Evolutionary conservation across 2,329 filamentous ascomycete genomes (phyloP).

Genomic region (Tolypocladium ophioglossoides): DNA sequence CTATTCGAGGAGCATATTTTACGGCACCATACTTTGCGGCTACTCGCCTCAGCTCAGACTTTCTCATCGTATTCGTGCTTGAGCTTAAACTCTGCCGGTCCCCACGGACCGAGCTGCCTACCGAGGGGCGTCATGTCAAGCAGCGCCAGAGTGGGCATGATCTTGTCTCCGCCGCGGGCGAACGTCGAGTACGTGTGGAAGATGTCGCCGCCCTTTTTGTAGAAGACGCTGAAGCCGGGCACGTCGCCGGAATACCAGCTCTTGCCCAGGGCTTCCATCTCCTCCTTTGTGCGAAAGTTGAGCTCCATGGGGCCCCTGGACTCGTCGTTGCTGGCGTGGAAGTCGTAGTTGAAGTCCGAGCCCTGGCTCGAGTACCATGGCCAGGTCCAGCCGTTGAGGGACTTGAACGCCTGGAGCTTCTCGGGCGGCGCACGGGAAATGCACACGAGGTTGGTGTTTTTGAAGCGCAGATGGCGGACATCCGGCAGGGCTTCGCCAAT

Average conservation of each 20-base stretch:
- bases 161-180: constrained; percentile 18
- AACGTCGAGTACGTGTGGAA: constrained; percentile 28
- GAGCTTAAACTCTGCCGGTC: constrained; percentile 16
- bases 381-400: constrained; percentile 28
- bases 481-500: constrained; percentile 27
- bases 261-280: constrained; percentile 16
- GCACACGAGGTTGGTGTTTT: constrained; percentile 26
- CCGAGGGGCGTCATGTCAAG: constrained; percentile 24
- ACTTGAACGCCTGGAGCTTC: constrained; percentile 24
- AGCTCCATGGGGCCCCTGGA: constrained; percentile 12
- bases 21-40: no score
- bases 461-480: constrained; percentile 23
- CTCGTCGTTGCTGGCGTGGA: constrained; percentile 23
- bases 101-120: constrained; percentile 14
- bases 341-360: constrained; percentile 29
- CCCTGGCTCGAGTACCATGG: constrained; percentile 27
- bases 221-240: constrained; percentile 26
- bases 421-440: constrained; percentile 26
- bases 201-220: constrained; percentile 17
- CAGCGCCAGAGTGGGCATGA: constrained; percentile 19
- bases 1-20: no score
- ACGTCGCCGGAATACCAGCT: constrained; percentile 19
- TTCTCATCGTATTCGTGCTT: constrained; percentile 13
- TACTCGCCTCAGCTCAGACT: neutral
- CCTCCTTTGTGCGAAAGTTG: constrained; percentile 14